Conservation (phyloP, 352 stramenopile species). For the Globisporangium heterothallicum region DNA sequence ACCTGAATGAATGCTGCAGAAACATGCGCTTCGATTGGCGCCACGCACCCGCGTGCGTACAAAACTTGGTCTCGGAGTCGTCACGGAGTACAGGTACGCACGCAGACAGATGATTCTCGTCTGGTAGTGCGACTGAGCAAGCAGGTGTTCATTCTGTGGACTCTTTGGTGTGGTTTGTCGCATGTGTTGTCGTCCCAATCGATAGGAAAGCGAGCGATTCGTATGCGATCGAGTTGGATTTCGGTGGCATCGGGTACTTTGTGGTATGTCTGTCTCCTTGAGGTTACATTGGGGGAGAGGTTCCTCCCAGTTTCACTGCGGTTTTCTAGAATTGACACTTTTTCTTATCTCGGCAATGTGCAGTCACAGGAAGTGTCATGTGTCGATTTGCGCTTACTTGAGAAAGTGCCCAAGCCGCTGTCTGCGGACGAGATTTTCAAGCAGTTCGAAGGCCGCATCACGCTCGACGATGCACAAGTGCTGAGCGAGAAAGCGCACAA, state of each 20-base stretch:
- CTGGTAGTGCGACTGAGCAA: not conserved
- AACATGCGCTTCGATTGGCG: slow-evolving; percentile 28
- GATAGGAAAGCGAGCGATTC: slow-evolving; percentile 26
- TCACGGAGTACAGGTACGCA: slow-evolving; percentile 24
- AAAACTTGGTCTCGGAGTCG: slow-evolving; percentile 23
- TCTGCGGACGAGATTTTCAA: slow-evolving; percentile 55
- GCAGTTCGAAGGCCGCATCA: slow-evolving; percentile 66
- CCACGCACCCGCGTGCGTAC: slow-evolving; percentile 29
- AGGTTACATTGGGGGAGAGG: not conserved
- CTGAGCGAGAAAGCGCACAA: slow-evolving; percentile 46
- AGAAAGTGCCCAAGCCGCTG: slow-evolving; percentile 62
- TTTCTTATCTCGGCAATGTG: slow-evolving; percentile 8
- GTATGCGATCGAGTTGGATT: slow-evolving; percentile 37
- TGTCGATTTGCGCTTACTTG: slow-evolving; percentile 62
- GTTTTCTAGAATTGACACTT: no score
- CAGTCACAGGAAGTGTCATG: slow-evolving; percentile 45
- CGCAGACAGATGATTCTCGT: not conserved
- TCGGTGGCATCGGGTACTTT: slow-evolving; percentile 34
- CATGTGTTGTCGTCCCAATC: not conserved
- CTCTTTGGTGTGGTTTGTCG: not conserved
- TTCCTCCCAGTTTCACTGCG: not conserved
- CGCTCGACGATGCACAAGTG: slow-evolving; percentile 44
- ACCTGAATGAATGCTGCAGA: slow-evolving; percentile 13
- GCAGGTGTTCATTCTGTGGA: not conserved
- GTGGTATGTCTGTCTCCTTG: slow-evolving; percentile 11